These are phyloP conservation scores for Ilyonectria sp. DNA, from an alignment of 2,329 filamentous ascomycete species.

Conservation along the genomic window DNA sequence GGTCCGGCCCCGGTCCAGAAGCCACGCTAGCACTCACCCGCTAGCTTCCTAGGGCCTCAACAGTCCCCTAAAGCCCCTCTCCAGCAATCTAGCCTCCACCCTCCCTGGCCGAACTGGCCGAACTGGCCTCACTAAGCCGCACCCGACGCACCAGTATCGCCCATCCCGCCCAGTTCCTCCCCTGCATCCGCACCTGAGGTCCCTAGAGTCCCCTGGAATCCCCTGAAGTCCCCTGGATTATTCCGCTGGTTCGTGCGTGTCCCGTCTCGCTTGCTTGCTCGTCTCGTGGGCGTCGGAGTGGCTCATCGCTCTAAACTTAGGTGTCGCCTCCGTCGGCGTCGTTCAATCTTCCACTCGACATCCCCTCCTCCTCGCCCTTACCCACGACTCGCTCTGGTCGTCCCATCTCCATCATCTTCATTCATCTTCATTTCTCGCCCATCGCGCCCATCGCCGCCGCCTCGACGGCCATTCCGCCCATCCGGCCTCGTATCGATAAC, in stretches of 20 bases:
- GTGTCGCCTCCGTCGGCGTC: conserved; percentile 36
- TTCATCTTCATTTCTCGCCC: conserved; percentile 26
- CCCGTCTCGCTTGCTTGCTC: conserved; percentile 36
- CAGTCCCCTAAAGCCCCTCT: conserved; percentile 16
- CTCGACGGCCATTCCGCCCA: conserved; percentile 31
- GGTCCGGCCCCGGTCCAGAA: conserved; percentile 11
- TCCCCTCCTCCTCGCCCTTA: conserved; percentile 43
- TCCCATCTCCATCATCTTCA: conserved; percentile 33
- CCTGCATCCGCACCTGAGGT: conserved; percentile 18
- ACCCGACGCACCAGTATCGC: conserved; percentile 12
- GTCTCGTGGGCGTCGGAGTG: conserved; percentile 42
- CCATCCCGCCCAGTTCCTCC: not conserved
- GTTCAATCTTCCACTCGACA: conserved; percentile 45
- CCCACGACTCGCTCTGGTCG: conserved; percentile 33
- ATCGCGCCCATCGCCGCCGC: conserved; percentile 27
- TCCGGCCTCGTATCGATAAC: conserved; percentile 39
- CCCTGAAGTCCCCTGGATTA: conserved; percentile 41
- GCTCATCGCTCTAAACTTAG: conserved; percentile 39
- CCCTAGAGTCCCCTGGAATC: conserved; percentile 35
- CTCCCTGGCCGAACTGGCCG: conserved; percentile 18
- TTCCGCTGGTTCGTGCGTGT: conserved; percentile 44
- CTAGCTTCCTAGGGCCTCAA: conserved; percentile 15
- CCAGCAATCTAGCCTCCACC: conserved; percentile 19
- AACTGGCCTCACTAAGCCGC: conserved; percentile 27
- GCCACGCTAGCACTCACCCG: conserved; percentile 17